A percentile compares a stretch with the other conserved stretches of the same genome.
Conservation (phyloP, 176 grass and related monocot species). For the Eragrostis nindensis region DNA sequence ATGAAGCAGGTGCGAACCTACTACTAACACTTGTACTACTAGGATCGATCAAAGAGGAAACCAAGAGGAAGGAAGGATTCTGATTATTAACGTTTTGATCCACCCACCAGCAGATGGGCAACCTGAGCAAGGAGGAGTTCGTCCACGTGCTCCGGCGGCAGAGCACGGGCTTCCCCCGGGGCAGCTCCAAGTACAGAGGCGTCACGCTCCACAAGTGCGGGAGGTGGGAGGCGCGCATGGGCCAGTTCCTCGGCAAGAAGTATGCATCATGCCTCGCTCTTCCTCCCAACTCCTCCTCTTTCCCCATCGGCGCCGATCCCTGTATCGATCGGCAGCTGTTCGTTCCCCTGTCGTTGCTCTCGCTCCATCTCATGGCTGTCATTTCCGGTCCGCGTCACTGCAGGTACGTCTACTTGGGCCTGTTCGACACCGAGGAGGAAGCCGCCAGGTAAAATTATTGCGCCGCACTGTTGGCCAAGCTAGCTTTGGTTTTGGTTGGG, state of each 20-base stretch:
- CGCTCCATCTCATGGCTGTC: conserved; percentile 11
- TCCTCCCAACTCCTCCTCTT: not conserved
- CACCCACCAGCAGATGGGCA: conserved; percentile 61
- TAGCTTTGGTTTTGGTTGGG: not conserved
- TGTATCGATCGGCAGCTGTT: not conserved
- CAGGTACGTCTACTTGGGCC: conserved; percentile 90
- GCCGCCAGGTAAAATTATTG: conserved; percentile 79
- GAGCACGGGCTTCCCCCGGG: conserved; percentile 88
- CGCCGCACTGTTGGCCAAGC: conserved; percentile 29
- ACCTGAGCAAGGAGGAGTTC: conserved; percentile 98
- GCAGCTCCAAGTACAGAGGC: conserved; percentile 94
- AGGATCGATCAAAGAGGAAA: not conserved
- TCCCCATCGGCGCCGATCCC: no score
- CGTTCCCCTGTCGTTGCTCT: not conserved
- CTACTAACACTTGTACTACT: not conserved
- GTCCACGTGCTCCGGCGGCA: conserved; percentile 91
- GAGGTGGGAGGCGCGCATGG: conserved; percentile 96
- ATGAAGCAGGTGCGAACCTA: conserved; percentile 71
- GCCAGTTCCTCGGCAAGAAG: conserved; percentile 97
- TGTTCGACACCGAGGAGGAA: conserved; percentile 90
- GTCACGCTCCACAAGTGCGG: conserved; percentile 99
- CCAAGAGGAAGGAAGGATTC: not conserved
- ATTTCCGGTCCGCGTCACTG: not conserved
- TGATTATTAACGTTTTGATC: not conserved
- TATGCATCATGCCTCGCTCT: conserved; percentile 35